Evolutionary conservation across 148 eudicot species (phyloP), one percentile per base, ranked within the genome.

Genomic region (Amaranthus cruentus): DNA sequence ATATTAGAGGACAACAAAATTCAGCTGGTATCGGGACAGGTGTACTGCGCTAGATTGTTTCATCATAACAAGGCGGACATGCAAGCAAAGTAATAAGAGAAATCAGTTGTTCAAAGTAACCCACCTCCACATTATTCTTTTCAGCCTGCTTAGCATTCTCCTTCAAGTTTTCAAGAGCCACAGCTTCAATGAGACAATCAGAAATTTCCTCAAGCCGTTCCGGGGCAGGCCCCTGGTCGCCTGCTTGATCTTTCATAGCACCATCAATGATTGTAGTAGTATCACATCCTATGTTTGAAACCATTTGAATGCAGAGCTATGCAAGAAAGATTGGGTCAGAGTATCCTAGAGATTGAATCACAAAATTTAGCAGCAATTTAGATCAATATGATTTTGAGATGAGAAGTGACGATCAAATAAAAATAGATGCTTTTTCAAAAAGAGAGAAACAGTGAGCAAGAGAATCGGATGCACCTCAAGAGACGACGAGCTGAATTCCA

Each of bases 61-160:
- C 77, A 85, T 76, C 80, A 47, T 46, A 69, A 89, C 91, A 76
- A 91, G 89, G 67, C 80, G 86, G 59, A 91, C 97, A 64, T 91
- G 91, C 96, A 95, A 87, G 68, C 89, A 80, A 74, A 28, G 85
- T 90, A 62, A 95, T 81, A 62, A 95, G 84, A 71, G 86, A 69
- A 71, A 95, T 88, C 70, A 91, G 74, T 75, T 90, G 90, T 70
- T 95, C 98, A 60, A 90, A 80, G 66, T 85, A 85, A 77, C 88
- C 96, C 38, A 84, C 91, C 79, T 95, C 98, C 0, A 76, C 82
- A 74, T 72, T 28, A 28, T 28, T 87, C 73, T 95, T 95, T 80
- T 90, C 98, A 75, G 91, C 90, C 79, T 95, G 97, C 75, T 91
- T 97, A 61, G 93, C 93, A 82, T 80, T 91, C 71, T 95, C 98